Conservation (phyloP, 176 grass and related monocot species). For the Paspalum notatum region DNA sequence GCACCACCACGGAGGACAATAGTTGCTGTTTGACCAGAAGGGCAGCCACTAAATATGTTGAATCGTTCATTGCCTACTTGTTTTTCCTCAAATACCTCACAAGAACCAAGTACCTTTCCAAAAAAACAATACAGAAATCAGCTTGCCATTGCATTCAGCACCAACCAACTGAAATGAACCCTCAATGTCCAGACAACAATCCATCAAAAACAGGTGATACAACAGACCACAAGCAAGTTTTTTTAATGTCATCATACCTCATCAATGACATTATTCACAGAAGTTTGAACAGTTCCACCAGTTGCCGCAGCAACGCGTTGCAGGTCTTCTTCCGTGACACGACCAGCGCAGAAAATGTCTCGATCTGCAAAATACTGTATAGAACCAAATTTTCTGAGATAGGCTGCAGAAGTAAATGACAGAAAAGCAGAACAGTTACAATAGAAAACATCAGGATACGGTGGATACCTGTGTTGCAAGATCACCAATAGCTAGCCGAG, state of each 20-base stretch:
- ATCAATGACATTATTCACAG: constrained; percentile 85
- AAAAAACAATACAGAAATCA: constrained; percentile 30
- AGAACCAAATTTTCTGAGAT: constrained; percentile 7
- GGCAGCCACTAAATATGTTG: constrained; percentile 91
- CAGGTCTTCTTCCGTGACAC: constrained; percentile 88
- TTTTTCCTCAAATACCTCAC: constrained; percentile 92
- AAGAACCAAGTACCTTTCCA: constrained; percentile 80
- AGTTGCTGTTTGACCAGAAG: constrained; percentile 88
- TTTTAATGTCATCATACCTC: constrained; percentile 49
- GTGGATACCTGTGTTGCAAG: constrained; percentile 98
- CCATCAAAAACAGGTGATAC: not conserved
- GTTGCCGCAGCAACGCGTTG: constrained; percentile 88
- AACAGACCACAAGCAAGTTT: not conserved
- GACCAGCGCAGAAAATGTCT: constrained; percentile 98
- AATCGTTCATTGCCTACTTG: constrained; percentile 98
- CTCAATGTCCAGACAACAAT: not conserved
- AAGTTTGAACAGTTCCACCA: constrained; percentile 87
- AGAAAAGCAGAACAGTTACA: not conserved
- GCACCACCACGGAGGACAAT: constrained; percentile 95
- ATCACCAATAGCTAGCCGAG: constrained; percentile 91
- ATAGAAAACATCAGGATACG: not conserved
- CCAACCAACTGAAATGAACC: not conserved
- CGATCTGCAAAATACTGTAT: constrained; percentile 85
- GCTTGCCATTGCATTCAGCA: not conserved
- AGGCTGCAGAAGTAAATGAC: constrained; percentile 9